Base-by-base conservation (phyloP, 208 protist genomes). In the Crithidia expoeki region DNA sequence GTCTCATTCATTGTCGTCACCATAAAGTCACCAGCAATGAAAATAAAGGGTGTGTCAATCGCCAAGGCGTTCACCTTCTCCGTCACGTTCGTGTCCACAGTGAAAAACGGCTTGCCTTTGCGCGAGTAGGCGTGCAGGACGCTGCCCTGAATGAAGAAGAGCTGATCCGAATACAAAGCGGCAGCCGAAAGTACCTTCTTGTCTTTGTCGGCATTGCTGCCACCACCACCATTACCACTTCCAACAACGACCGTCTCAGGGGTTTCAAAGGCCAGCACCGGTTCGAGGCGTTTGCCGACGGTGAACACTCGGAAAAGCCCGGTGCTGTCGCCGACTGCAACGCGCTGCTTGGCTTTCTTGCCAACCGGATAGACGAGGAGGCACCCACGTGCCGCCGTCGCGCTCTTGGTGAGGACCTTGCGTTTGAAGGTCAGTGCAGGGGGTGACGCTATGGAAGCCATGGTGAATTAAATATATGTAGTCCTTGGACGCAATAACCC, bases 81-180 rank as follows among this genome's bases (percentile, higher is more conserved):
- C 16, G 93, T 94, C 33, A 87, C 82, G 53, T 92, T 89, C 4
- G 88, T 97, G 70, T 97, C 88, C 23, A 94, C 76, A 4, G 74
- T 80, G 63, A 96, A 97, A 69, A 96, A 97, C 27, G 75, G 65
- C 53, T 83, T 88, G 12, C 93, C 93, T 55, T 95, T 97, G 42
- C 84, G 58, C 19, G 88, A 90, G 65, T 94, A 93, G n/a, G 89
- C 93, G 19, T 85, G 75, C 0, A 97, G 61, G 6, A 78, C 59
- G 58, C 82, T 88, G 25, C 90, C 90, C 40, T 79, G 75, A 21
- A 94, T 76, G 56, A 88, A 86, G 66, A 97, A 97, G 23, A 94
- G 74, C 56, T 95, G 89, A 50, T 96, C 89, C 36, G 74, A 75
- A 72, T 81, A 94, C 9, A 97, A 64, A 2, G 81, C 85, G 27